Evolutionary conservation across 139 green algal species (phyloP).

Genomic region (Chlorella sp.): DNA sequence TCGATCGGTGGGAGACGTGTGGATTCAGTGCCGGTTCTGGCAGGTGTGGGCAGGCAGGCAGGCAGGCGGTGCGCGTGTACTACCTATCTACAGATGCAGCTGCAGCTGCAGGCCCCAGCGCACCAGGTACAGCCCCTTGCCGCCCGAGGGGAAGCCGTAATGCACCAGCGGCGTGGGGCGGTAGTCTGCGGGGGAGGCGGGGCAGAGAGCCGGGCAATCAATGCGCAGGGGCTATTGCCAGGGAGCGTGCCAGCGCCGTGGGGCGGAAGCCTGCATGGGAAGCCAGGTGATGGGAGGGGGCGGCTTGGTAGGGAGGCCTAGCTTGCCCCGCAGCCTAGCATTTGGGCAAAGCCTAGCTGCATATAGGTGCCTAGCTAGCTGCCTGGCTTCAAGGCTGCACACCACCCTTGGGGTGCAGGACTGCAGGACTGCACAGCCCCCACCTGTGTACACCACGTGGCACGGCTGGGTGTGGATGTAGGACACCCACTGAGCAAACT

Average conservation of each 20-base stretch:
- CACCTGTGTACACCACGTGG: constrained; percentile 91
- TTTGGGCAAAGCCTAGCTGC: neutral
- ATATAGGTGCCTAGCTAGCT: too few species aligned
- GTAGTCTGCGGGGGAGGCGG: constrained; percentile 55
- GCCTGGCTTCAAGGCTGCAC: too few species aligned
- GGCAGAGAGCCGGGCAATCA: neutral
- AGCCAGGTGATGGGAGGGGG: neutral
- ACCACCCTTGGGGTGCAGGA: neutral
- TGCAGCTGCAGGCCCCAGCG: constrained; percentile 56
- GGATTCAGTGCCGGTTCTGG: too few species aligned
- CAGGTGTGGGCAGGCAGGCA: neutral
- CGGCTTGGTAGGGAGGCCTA: neutral
- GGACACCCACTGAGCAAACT: constrained; percentile 96
- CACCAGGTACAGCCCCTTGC: constrained; percentile 81
- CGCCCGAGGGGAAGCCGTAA: constrained; percentile 86
- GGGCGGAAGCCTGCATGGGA: neutral
- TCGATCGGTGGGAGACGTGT: too few species aligned
- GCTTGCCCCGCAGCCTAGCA: neutral
- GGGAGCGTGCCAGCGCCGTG: too few species aligned
- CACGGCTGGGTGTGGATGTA: constrained; percentile 84
- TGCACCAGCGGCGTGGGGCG: constrained; percentile 96
- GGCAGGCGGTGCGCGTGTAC: neutral
- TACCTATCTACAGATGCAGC: too few species aligned
- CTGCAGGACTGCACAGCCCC: neutral
- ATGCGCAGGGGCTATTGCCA: too few species aligned